Conservation (phyloP, 129 eudicot genomes). For the Helichrysum umbraculigerum region DNA sequence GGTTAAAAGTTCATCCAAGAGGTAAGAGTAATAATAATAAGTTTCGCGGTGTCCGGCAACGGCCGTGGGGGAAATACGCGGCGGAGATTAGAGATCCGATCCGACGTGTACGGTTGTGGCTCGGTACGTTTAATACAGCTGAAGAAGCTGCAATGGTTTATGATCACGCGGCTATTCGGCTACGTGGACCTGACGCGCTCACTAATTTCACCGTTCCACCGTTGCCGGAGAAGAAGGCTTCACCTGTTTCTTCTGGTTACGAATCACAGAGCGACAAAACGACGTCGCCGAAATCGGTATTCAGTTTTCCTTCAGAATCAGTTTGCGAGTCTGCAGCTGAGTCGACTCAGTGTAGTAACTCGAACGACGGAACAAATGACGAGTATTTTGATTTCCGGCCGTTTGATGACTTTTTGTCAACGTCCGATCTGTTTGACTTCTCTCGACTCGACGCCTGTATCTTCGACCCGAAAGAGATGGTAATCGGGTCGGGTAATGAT, state of each 20-base stretch:
- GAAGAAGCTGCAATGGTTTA: slow-evolving; percentile 94
- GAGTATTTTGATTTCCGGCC: slow-evolving; percentile 34
- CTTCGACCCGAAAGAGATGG: slow-evolving; percentile 33
- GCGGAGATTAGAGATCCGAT: slow-evolving; percentile 91
- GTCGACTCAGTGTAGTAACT: slow-evolving; percentile 3
- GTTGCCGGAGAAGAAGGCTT: slow-evolving; percentile 26
- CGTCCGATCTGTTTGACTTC: slow-evolving; percentile 42
- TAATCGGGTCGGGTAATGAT: slow-evolving; percentile 31
- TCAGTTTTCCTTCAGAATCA: slow-evolving; percentile 38
- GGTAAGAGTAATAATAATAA: slow-evolving; percentile 31
- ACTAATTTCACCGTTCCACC: slow-evolving; percentile 63
- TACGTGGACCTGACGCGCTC: slow-evolving; percentile 92
- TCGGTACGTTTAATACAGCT: slow-evolving; percentile 84
- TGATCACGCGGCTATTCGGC: slow-evolving; percentile 83
- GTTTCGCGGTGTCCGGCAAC: slow-evolving; percentile 77
- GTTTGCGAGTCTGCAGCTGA: slow-evolving; percentile 33
- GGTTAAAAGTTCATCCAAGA: slow-evolving; percentile 26
- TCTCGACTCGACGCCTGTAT: slow-evolving; percentile 36
- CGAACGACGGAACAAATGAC: slow-evolving; percentile 26
- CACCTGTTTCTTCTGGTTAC: slow-evolving; percentile 35
- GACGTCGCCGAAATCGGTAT: slow-evolving; percentile 61
- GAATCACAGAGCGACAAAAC: slow-evolving; percentile 35
- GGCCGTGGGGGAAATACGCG: slow-evolving; percentile 99
- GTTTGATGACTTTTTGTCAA: slow-evolving; percentile 32
- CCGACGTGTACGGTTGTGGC: slow-evolving; percentile 76